These are phyloP conservation scores for Clavispora fructus DNA, from an alignment of 805 yeast genomes.

Conservation along the genomic window DNA sequence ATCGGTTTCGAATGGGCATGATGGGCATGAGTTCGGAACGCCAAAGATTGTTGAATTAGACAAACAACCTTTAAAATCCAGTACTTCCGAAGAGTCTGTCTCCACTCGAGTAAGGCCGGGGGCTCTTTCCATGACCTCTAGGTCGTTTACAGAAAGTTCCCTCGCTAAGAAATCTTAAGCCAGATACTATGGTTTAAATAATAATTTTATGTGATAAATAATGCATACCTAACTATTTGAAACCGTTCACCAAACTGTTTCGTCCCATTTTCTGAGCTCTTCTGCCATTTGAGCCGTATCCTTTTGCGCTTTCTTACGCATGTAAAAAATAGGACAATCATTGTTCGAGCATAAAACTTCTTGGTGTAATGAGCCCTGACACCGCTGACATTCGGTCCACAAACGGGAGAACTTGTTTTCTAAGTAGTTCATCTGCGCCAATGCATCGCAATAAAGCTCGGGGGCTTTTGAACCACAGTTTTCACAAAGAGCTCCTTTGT, in stretches of 20 bases:
- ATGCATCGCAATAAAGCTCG: constrained; percentile 72
- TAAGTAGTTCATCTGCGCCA: constrained; percentile 71
- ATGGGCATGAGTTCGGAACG: constrained; percentile 1
- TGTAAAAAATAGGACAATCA: constrained; percentile 96
- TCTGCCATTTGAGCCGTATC: constrained; percentile 53
- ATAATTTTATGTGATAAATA: not conserved
- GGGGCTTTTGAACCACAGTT: constrained; percentile 69
- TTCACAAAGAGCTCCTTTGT: constrained; percentile 73
- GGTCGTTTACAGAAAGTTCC: constrained; percentile 33
- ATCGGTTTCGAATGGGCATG: not conserved
- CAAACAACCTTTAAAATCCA: constrained; percentile 9
- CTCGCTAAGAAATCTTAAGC: constrained; percentile 1
- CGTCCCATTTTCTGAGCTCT: constrained; percentile 65
- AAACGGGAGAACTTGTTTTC: constrained; percentile 80
- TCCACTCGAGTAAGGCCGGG: constrained; percentile 23
- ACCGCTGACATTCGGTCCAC: constrained; percentile 98
- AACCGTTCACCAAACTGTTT: constrained; percentile 44
- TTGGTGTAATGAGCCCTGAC: constrained; percentile 94
- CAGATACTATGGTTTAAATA: not conserved
- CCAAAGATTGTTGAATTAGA: constrained; percentile 7
- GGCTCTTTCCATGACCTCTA: constrained; percentile 21
- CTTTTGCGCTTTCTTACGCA: constrained; percentile 85
- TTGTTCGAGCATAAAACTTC: constrained; percentile 93
- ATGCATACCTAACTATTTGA: not conserved
- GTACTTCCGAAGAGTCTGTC: constrained; percentile 25